Conservation (phyloP, 768 basidiomycete species). For the Mycena crocata region DNA sequence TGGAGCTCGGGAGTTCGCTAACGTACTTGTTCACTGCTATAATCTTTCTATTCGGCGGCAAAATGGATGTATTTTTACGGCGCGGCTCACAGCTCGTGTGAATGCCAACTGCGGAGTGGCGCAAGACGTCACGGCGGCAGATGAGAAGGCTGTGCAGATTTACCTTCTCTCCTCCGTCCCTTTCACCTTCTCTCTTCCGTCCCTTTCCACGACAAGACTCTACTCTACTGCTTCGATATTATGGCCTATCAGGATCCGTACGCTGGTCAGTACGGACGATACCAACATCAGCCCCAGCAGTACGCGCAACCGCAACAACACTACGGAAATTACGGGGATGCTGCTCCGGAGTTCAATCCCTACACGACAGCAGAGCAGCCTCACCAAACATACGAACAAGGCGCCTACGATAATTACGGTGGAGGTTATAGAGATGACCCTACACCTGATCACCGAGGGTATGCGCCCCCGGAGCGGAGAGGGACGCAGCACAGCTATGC, state of each 20-base stretch:
- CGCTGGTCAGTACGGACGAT: constrained; percentile 43
- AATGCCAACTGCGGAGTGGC: neutral
- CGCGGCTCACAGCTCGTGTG: too few relatives aligned
- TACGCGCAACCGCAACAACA: constrained; percentile 41
- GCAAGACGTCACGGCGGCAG: neutral
- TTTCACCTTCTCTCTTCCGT: constrained; percentile 2
- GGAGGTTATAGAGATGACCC: constrained; percentile 54
- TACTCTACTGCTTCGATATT: constrained; percentile 33
- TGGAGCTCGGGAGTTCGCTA: constrained; percentile 1
- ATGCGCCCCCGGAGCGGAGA: constrained; percentile 22
- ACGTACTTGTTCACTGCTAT: constrained; percentile 10
- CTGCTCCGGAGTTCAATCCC: constrained; percentile 54
- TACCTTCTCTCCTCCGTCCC: constrained; percentile 17
- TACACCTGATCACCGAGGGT: constrained; percentile 10
- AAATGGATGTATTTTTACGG: constrained; percentile 22
- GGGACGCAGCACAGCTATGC: constrained; percentile 17
- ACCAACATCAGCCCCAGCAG: constrained; percentile 34
- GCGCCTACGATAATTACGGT: constrained; percentile 48
- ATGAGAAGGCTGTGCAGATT: neutral
- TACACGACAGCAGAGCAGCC: constrained; percentile 55
- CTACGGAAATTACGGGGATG: constrained; percentile 44
- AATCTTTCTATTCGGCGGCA: neutral
- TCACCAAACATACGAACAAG: constrained; percentile 66
- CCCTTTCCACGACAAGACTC: constrained; percentile 11
- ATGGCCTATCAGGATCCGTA: constrained; percentile 73